Conservation (phyloP, 371 early-diverging fungal genomes). For the Mucor mucedo region DNA sequence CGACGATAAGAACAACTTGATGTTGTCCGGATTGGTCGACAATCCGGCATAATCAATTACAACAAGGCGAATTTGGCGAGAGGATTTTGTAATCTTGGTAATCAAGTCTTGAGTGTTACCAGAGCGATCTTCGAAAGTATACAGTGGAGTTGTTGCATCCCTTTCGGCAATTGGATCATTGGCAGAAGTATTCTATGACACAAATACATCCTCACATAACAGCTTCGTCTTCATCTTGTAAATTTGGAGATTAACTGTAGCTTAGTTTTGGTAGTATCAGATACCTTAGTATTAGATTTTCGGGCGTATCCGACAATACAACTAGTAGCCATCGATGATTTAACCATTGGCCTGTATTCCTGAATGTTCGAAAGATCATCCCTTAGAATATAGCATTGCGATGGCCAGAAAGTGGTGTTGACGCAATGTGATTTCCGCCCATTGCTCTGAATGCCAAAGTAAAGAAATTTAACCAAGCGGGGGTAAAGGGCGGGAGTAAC, state of each 20-base stretch:
- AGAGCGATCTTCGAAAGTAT: constrained; percentile 35
- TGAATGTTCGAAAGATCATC: constrained; percentile 31
- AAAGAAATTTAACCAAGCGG: too few species aligned
- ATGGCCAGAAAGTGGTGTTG: too few species aligned
- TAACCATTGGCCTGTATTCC: constrained; percentile 27
- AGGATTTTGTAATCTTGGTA: constrained; percentile 35
- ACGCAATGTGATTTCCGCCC: too few species aligned
- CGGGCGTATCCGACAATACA: constrained; percentile 31
- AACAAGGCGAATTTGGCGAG: constrained; percentile 36
- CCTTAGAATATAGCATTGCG: too few species aligned
- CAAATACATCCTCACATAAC: constrained; percentile 39
- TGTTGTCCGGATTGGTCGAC: constrained; percentile 33
- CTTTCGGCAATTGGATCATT: constrained; percentile 31
- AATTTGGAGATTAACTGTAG: constrained; percentile 36
- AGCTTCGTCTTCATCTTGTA: constrained; percentile 40
- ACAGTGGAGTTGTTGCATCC: constrained; percentile 30
- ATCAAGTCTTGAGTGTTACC: constrained; percentile 38
- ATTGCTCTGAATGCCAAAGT: too few species aligned
- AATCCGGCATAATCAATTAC: constrained; percentile 37
- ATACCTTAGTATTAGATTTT: constrained; percentile 33
- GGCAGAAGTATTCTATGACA: constrained; percentile 36
- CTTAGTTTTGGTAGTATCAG: constrained; percentile 33
- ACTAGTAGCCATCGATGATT: constrained; percentile 18
- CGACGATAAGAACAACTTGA: constrained; percentile 33
- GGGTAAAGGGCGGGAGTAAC: too few species aligned